Percentiles rank a stretch among this genome's conserved stretches.
Conservation (phyloP, 257 asterid genomes). For the Cruciata laevipes region DNA sequence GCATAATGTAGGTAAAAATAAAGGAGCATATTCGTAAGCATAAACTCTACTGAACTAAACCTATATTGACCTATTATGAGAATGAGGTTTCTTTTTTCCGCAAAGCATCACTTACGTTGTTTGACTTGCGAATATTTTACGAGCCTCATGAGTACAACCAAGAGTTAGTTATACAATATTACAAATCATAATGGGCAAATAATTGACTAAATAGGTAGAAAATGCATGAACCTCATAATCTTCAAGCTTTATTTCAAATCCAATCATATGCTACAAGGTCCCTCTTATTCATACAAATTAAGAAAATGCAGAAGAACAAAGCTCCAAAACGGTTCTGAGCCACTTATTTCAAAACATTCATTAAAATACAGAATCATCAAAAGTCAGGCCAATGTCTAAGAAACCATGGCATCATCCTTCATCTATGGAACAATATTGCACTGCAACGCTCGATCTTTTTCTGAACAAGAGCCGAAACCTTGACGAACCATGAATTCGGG, state of each 20-base stretch:
- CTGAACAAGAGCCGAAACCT: neutral
- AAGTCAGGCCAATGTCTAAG: conserved; percentile 4
- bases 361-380: too few relatives aligned
- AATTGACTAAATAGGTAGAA: too few relatives aligned
- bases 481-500: neutral
- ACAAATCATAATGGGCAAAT: too few relatives aligned
- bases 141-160: neutral
- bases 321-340: too few relatives aligned
- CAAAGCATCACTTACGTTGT: neutral
- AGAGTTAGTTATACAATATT: neutral
- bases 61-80: neutral
- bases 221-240: too few relatives aligned
- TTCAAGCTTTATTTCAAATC: too few relatives aligned
- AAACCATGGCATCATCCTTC: conserved; percentile 8
- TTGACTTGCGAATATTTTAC: neutral
- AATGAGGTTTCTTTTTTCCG: neutral
- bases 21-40: neutral
- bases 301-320: too few relatives aligned
- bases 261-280: too few relatives aligned
- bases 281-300: too few relatives aligned
- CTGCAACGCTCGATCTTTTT: neutral
- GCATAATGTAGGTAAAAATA: neutral
- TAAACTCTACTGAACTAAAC: neutral
- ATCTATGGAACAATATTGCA: neutral
- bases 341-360: too few relatives aligned